Conservation (phyloP, 371 early-diverging fungal genomes). For the Paraphysoderma sedebokerense region DNA sequence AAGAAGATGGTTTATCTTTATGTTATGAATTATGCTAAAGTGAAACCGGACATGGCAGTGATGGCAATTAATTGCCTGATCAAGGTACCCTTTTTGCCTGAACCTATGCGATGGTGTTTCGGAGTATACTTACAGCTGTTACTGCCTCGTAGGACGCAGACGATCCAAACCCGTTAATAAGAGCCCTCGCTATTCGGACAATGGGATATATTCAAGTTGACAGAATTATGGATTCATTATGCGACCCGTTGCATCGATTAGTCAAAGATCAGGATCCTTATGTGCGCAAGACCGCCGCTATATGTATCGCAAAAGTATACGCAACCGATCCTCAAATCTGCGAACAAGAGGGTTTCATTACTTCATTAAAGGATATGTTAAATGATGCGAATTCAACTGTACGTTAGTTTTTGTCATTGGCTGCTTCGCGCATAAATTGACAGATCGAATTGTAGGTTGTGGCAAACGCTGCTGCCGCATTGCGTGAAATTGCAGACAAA, state of each 20-base stretch:
- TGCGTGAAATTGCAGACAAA: constrained; percentile 73
- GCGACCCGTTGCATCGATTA: constrained; percentile 10
- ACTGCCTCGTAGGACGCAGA: constrained; percentile 33
- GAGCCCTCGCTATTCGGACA: constrained; percentile 57
- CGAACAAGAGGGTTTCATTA: constrained; percentile 15
- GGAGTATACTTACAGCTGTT: neutral
- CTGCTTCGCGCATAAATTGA: too few species aligned
- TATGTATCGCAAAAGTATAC: constrained; percentile 28
- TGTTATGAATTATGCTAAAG: constrained; percentile 67
- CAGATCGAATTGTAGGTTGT: constrained; percentile 46
- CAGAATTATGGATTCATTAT: constrained; percentile 17
- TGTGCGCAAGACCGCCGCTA: constrained; percentile 36
- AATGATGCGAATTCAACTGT: constrained; percentile 24
- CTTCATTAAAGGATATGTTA: constrained; percentile 13
- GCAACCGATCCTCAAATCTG: constrained; percentile 10
- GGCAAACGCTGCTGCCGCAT: constrained; percentile 76
- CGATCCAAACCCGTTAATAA: constrained; percentile 81
- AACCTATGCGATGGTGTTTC: neutral
- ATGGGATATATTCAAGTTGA: constrained; percentile 56
- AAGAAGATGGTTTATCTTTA: constrained; percentile 92
- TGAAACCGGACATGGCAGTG: constrained; percentile 76
- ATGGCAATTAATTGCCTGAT: constrained; percentile 49
- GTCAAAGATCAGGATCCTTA: constrained; percentile 62
- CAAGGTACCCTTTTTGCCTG: constrained; percentile 12
- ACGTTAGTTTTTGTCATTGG: neutral